Evolutionary conservation across 306 rosid genomes (phyloP), one percentile per base, ranked within the genome.

Genomic region (Datisca glomerata): DNA sequence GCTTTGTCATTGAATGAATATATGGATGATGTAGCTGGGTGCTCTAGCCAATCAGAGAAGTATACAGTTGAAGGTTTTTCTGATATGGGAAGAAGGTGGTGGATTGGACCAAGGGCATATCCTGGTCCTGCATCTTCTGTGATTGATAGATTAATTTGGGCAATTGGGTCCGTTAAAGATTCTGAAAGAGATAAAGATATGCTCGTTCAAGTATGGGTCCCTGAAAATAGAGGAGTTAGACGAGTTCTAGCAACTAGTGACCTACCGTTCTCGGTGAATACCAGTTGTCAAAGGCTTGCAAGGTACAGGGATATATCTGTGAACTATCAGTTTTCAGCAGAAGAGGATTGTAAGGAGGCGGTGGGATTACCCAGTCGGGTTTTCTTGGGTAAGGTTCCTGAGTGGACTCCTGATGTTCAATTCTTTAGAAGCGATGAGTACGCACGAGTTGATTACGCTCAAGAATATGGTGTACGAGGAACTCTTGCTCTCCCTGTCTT

Each of bases 371-470:
- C 96, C 0, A 81, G 98, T 41, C 61, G 98, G 51, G 98, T 85
- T n/a, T 91, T 68, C 51, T 50, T 49, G 15, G 68, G 74, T 12
- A 73, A 60, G 81, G 77, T 78, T 64, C 96, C 96, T 27, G 98
- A 91, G 71, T 91, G 98, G 98, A 84, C 92, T 47, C 98, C 98
- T 47, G 98, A 91, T 61, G 98, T 80, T 54, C 69, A 75, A 44
- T 73, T 70, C 65, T 91, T 80, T 20, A 64, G 66, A 57, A 78
- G 58, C n/a, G 74, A 80, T 1, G 98, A 91, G 66, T 91, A 84
- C 36, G 86, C 76, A 0, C 63, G 98, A 61, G 69, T 91, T 58
- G 57, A 28, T 61, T 63, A 78, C 59, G 98, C 98, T 61, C 81
- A 78, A 21, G 57, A 45, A 64, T 41, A 50, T 37, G 91, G 75